phyloP scores from a whole-genome alignment of 371 early-diverging fungal species.

The Lichtheimia hyalospora region DNA sequence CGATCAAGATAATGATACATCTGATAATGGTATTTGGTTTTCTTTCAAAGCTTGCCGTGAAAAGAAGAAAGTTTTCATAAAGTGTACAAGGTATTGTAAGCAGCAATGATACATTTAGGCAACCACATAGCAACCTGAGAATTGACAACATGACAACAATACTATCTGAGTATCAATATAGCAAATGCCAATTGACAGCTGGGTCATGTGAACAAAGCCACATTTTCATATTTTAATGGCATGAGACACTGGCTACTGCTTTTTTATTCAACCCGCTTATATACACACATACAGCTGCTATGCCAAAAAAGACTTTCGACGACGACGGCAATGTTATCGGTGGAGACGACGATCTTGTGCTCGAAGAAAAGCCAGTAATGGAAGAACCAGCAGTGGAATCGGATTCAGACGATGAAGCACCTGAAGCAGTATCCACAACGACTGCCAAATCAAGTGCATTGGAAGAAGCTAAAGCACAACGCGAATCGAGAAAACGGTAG shows the following conservation, averaged over 20 bases:
- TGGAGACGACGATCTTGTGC: slow-evolving; percentile 6
- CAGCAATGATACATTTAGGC: too few species aligned
- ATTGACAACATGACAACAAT: too few species aligned
- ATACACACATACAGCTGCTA: slow-evolving; percentile 4
- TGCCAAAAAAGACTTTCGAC: slow-evolving; percentile 41
- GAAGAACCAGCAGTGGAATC: background rate
- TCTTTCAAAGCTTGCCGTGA: too few species aligned
- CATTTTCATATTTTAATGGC: too few species aligned
- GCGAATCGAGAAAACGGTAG: slow-evolving; percentile 33
- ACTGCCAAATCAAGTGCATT: slow-evolving; percentile 28
- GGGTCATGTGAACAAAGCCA: too few species aligned
- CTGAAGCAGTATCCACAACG: slow-evolving; percentile 43
- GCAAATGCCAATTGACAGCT: too few species aligned
- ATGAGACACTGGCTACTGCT: background rate
- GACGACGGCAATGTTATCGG: slow-evolving; percentile 31
- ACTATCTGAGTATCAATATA: too few species aligned
- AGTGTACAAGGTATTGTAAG: too few species aligned
- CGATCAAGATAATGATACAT: too few species aligned
- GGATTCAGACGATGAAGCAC: slow-evolving; percentile 42
- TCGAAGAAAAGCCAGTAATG: background rate
- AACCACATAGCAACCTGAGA: too few species aligned
- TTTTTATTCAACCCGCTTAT: background rate
- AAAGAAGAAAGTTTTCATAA: too few species aligned
- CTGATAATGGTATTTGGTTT: too few species aligned
- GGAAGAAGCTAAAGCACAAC: slow-evolving; percentile 26